Evolutionary conservation across 2,329 filamentous ascomycete genomes (phyloP), one percentile per base, ranked within the genome.

Genomic region (Boeremia exigua): DNA sequence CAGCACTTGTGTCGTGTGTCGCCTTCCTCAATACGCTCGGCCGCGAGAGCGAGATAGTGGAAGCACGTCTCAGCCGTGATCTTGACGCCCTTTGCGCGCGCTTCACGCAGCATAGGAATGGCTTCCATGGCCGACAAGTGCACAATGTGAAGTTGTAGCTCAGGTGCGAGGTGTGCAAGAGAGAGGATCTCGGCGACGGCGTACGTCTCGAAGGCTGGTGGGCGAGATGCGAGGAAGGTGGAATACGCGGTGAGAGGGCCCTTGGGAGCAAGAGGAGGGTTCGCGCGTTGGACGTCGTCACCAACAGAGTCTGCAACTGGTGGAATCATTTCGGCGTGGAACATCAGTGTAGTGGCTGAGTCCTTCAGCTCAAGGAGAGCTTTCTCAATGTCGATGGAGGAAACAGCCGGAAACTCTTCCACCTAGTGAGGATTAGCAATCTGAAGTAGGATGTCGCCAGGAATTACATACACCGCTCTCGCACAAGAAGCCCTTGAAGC

Each of bases 291-390:
- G 4, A 92, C 87, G 25, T 87, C 86, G 73, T 95, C 91, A 48
- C 90, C 89, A 2, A 93, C 89, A 0, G 91, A 92, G 63, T 86
- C 86, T 45, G 90, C 79, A 63, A 93, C 90, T 15, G 92, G 91
- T n/a, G 94, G 92, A 11, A 96, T 88, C 92, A 97, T 98, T 77
- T 99, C 95, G 53, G 95, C 95, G 73, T 99, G 95, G 80, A 99
- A 99, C 94, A 99, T 98, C 67, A 98, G 86, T 0, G 92, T 96
- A 2, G 95, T 98, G 15, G 91, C 84, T 49, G 88, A 84, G 65
- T 91, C 87, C 58, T 90, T 90, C 58, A 99, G 84, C 42, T 89
- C 90, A 28, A 81, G 80, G 85, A 99, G 93, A 38, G 90, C 93
- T 34, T 90, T 84, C 1, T 84, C 81, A 54, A 98, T 90, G 74